Base-by-base conservation (phyloP, 805 yeast genomes). In the Candida anglica region DNA sequence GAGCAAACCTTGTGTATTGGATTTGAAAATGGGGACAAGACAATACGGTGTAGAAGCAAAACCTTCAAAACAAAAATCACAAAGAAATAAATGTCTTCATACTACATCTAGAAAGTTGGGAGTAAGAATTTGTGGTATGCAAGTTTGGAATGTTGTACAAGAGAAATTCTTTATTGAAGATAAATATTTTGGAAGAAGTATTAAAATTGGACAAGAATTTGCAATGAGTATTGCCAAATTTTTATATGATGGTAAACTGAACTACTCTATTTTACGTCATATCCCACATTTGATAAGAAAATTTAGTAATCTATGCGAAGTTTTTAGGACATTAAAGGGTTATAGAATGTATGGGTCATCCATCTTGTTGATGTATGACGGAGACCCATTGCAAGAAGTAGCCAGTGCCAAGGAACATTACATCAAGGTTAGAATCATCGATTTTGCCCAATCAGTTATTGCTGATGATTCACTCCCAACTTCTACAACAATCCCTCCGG, bases 1-100 rank as follows among this genome's bases (percentile, higher is more conserved):
- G 79, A 66, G 60, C 19, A 75, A 74, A 43, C 97, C 98, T 0
- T 89, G 96, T 53, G 98, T 91, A 0, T 63, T 93, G 32, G 99
- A 93, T 60, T 67, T 93, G 47, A 93, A 93, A 54, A 93, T 93
- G 98, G 99, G 99, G 0, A 91, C 99, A 0, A 71, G 99, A 38
- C 99, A 93, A 59, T 93, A 93, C 50, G 98, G 99, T 7, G 82
- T 91, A n/a, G 95, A 88, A 43, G 97, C 98, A 0, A 69, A 71
- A 5, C 56, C 61, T 10, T 62, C 77, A 31, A 93, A 93, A 58
- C 82, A 79, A 50, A 53, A 63, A 30, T 86, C 96, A 1, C 98
- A 93, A 61, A 63, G 86, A 21, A 69, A 69, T 35, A 93, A 93
- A 59, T 93, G 99, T 58, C 63, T 71, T 3, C 60, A 67, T 36